phyloP scores from a whole-genome alignment of 805 yeast genomes.

The Lipomyces yamadae region DNA sequence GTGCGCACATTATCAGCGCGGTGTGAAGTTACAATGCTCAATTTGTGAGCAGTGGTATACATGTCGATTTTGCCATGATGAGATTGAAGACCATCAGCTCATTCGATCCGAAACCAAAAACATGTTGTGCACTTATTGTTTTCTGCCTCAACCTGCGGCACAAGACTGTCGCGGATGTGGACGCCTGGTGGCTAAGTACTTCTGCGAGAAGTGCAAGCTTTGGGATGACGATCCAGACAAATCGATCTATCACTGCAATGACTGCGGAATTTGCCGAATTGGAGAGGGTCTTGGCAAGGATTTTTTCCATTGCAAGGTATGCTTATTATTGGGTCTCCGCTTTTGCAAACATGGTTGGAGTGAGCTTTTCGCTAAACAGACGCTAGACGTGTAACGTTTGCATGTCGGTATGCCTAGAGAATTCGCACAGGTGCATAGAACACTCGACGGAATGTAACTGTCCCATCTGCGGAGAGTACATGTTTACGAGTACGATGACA shows the following conservation, averaged over 20 bases:
- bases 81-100: constrained; percentile 60
- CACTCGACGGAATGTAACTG: constrained; percentile 89
- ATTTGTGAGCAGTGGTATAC: constrained; percentile 74
- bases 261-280: constrained; percentile 89
- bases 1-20: constrained; percentile 80
- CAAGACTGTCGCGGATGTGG: constrained; percentile 73
- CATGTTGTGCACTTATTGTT: constrained; percentile 81
- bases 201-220: constrained; percentile 75
- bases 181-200: constrained; percentile 71
- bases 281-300: constrained; percentile 89
- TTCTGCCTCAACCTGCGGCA: constrained; percentile 72
- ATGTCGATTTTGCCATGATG: constrained; percentile 82
- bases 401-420: constrained; percentile 74
- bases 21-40: constrained; percentile 82
- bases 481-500: constrained; percentile 79
- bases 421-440: constrained; percentile 81
- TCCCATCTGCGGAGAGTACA: constrained; percentile 89
- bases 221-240: constrained; percentile 79
- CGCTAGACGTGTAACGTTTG: constrained; percentile 78
- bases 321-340: background rate
- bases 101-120: constrained; percentile 63
- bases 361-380: background rate
- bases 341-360: background rate
- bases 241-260: constrained; percentile 88
- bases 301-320: constrained; percentile 78